phyloP scores from a whole-genome alignment of 495 filamentous ascomycete genomes.

The Xanthoparmelia taractica region DNA sequence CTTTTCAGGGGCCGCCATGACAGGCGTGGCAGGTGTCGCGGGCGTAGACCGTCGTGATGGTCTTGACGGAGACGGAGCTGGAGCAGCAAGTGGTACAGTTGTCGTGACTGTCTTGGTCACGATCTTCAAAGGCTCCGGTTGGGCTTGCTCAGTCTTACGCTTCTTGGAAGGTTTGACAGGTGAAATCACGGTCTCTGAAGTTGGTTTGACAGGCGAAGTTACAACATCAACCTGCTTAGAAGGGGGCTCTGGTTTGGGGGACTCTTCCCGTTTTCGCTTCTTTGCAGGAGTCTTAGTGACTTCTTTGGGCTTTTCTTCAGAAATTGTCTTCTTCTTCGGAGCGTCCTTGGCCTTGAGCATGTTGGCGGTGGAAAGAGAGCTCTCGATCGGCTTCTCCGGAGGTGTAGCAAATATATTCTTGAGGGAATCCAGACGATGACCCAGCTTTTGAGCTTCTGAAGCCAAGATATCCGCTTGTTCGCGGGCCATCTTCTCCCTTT shows the following conservation, averaged over 20 bases:
- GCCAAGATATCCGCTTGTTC: constrained; percentile 54
- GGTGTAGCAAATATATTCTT: constrained; percentile 35
- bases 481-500: constrained; percentile 62
- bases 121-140: constrained; percentile 35
- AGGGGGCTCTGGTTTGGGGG: constrained; percentile 15
- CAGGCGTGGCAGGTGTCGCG: constrained; percentile 19
- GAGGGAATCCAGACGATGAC: constrained; percentile 45
- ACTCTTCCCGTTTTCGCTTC: constrained; percentile 25
- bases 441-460: constrained; percentile 50
- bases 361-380: constrained; percentile 9
- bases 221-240: constrained; percentile 4
- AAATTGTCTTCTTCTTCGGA: constrained; percentile 19
- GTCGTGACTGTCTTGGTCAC: constrained; percentile 22
- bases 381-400: constrained; percentile 13
- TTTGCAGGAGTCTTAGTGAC: constrained; percentile 12
- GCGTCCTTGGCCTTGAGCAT: constrained; percentile 15
- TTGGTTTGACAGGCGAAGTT: neutral
- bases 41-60: constrained; percentile 14
- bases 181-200: constrained; percentile 9
- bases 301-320: constrained; percentile 32
- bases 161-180: constrained; percentile 38
- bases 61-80: constrained; percentile 25
- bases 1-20: constrained; percentile 24
- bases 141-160: constrained; percentile 50
- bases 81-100: constrained; percentile 28